Evolutionary conservation across 345 rosid genomes (phyloP).

Genomic region (Euphorbia tirucalli): DNA sequence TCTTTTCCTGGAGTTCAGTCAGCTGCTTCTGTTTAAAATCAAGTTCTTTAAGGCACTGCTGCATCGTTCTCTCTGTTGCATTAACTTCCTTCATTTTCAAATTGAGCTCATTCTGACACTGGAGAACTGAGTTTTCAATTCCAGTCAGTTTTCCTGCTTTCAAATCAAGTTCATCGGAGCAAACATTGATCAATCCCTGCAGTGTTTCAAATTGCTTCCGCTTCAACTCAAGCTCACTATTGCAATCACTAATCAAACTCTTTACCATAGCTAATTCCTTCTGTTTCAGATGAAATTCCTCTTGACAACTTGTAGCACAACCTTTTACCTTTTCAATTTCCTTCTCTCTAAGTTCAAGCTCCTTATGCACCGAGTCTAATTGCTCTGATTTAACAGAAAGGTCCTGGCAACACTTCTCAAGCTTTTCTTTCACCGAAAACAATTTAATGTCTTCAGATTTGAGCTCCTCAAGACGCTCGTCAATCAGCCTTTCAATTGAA

Average conservation of each 20-base stretch:
- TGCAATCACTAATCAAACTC: not conserved
- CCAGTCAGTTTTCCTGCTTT: constrained; percentile 7
- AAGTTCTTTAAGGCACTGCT: constrained; percentile 3
- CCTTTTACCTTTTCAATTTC: constrained; percentile 8
- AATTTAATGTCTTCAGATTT: not conserved
- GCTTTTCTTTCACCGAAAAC: not conserved
- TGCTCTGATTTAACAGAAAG: not conserved
- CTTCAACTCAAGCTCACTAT: not conserved
- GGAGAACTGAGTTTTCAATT: constrained; percentile 2
- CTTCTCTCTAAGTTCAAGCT: constrained; percentile 23
- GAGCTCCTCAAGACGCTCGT: constrained; percentile 12
- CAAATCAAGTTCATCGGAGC: constrained; percentile 8
- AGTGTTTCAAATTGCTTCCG: not conserved
- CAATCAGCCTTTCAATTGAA: not conserved
- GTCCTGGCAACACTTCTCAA: not conserved
- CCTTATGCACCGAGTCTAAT: constrained; percentile 1
- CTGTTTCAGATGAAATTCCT: constrained; percentile 9
- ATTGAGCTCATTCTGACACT: constrained; percentile 13
- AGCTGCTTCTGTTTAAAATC: not conserved
- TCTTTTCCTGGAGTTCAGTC: not conserved
- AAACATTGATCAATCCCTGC: constrained; percentile 14
- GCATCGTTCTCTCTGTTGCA: not conserved
- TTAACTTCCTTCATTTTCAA: constrained; percentile 10
- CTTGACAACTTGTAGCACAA: not conserved
- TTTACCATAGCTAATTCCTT: not conserved